Evolutionary conservation across 2,329 filamentous ascomycete genomes (phyloP), one percentile per base, ranked within the genome.

Genomic region (Ambrosiella cleistominuta): DNA sequence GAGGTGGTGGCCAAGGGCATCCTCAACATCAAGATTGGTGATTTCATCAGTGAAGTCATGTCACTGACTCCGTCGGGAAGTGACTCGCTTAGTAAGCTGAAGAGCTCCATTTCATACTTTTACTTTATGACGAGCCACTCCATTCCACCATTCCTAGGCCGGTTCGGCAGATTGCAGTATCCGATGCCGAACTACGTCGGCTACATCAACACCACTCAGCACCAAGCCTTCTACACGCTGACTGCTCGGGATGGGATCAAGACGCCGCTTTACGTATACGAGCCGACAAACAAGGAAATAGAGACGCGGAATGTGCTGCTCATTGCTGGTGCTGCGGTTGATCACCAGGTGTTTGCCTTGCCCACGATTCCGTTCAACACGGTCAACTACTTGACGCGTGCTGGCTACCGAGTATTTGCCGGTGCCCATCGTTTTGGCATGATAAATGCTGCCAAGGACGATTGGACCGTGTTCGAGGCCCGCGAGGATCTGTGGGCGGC

Each of bases 331-430:
- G 79, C 80, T 0, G 72, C 77, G 1, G 80, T 84, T 0, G 78
- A 83, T 65, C 77, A 84, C 63, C 75, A 80, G 62, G 81, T 83
- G 57, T 84, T 73, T 62, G 74, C 80, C 0, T 70, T 82, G 36
- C 80, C 80, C 1, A 83, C 80, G 1, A 81, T 84, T 57, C 72
- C 74, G n/a, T 75, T 74, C 62, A 83, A 84, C 65, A 73, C 79
- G 0, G 74, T 84, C 61, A 79, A 83, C 64, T 82, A 82, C 68
- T 78, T 84, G 65, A 77, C 73, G 2, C 70, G 74, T 1, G 76
- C 74, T 0, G 81, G 81, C 7, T 82, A 83, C 67, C 73, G 76
- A 4, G 76, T 81, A 15, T 83, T 78, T 63, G 68, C 81, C 2
- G 68, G 74, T 0, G 77, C 81, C 1, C 77, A 78, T 63, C 76